Percentiles rank a stretch among this genome's conserved stretches.
Conservation (phyloP, 106 monocot species). For the Vanilla planifolia region DNA sequence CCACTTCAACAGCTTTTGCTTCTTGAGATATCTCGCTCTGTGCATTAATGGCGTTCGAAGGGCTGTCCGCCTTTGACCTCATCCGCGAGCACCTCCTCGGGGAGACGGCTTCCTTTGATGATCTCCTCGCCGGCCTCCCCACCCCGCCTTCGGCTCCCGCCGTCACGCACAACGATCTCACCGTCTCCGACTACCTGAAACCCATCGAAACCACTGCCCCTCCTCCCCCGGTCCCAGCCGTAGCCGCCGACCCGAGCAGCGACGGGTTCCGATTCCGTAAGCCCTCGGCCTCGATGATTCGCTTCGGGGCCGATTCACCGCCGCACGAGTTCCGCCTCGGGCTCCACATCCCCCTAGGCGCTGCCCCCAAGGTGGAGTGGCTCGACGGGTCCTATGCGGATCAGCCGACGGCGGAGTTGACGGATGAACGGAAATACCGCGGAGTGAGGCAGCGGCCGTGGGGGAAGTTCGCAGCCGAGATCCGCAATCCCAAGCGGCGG, state of each 20-base stretch:
- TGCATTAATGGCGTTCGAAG: no score
- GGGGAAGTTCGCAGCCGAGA: constrained; percentile 31
- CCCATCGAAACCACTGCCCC: not conserved
- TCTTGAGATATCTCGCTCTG: no score
- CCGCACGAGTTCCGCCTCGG: constrained; percentile 3
- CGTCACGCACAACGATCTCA: not conserved
- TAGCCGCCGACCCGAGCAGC: no score
- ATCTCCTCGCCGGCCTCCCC: not conserved
- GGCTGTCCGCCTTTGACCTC: constrained; percentile 30
- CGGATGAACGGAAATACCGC: constrained; percentile 10
- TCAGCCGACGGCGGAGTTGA: not conserved
- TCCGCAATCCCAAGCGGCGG: constrained; percentile 28
- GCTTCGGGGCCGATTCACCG: constrained; percentile 2
- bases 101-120: constrained; percentile 4
- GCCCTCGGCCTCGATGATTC: constrained; percentile 7
- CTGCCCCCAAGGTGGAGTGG: constrained; percentile 9
- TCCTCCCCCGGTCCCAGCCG: not conserved
- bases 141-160: not conserved
- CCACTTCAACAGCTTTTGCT: no score
- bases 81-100: constrained; percentile 33
- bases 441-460: constrained; percentile 25
- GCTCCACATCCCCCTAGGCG: constrained; percentile 10
- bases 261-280: not conserved
- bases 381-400: not conserved
- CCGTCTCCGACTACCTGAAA: constrained; percentile 10